Evolutionary conservation across 2,329 filamentous ascomycete genomes (phyloP).

Genomic region (Exophiala lecanii-corni): DNA sequence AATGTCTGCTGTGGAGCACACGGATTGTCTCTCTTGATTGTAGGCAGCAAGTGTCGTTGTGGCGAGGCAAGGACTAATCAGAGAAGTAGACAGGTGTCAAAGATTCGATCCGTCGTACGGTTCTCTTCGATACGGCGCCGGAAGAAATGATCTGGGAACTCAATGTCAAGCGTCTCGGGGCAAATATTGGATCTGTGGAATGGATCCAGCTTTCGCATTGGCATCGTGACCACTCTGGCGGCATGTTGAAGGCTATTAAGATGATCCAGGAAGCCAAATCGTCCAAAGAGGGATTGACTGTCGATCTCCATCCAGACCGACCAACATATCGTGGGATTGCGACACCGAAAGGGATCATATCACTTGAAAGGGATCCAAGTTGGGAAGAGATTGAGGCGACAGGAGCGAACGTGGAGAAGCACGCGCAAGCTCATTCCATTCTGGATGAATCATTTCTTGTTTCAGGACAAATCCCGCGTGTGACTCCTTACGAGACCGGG

Average conservation of each 20-base stretch:
- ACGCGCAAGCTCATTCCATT: constrained; percentile 40
- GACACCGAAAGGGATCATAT: constrained; percentile 39
- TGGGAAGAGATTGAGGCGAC: constrained; percentile 45
- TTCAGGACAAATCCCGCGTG: constrained; percentile 51
- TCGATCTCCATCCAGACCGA: constrained; percentile 51
- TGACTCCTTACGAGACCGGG: constrained; percentile 47
- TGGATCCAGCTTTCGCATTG: constrained; percentile 49
- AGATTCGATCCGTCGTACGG: constrained; percentile 40
- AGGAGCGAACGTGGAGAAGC: constrained; percentile 39
- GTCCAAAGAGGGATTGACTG: constrained; percentile 31
- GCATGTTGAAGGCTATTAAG: constrained; percentile 46
- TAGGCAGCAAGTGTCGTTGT: constrained; percentile 30
- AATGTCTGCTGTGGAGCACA: constrained; percentile 52
- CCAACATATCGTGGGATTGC: constrained; percentile 49
- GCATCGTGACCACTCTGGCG: constrained; percentile 55
- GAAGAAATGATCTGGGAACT: constrained; percentile 49
- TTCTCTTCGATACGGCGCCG: constrained; percentile 53
- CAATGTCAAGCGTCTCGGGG: constrained; percentile 44
- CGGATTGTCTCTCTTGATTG: constrained; percentile 50
- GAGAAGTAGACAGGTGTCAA: constrained; percentile 43
- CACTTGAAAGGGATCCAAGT: constrained; percentile 50
- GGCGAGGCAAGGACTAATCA: background rate
- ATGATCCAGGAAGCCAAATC: constrained; percentile 43
- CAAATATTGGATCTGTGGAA: constrained; percentile 43
- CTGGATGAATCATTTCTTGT: constrained; percentile 50